phyloP scores from a whole-genome alignment of 2,329 filamentous ascomycete genomes.

The Paraphoma sp. region DNA sequence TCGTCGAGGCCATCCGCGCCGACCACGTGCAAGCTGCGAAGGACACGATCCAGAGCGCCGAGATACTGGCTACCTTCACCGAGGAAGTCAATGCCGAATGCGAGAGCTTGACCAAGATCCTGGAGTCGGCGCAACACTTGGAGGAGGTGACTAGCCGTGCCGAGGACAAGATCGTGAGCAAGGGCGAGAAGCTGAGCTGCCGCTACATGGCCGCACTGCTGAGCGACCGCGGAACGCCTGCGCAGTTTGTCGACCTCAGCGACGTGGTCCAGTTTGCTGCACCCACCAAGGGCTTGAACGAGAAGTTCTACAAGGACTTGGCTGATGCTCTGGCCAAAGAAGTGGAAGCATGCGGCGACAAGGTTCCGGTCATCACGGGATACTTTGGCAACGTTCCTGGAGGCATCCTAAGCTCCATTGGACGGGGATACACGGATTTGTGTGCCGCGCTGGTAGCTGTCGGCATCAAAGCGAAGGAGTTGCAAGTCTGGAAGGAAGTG shows the following conservation, averaged over 20 bases:
- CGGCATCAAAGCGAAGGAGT: slow-evolving; percentile 81
- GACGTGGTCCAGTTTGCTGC: slow-evolving; percentile 74
- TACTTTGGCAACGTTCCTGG: slow-evolving; percentile 95
- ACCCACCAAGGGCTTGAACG: slow-evolving; percentile 49
- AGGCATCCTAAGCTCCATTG: slow-evolving; percentile 88
- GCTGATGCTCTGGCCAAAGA: slow-evolving; percentile 50
- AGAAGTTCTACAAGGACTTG: slow-evolving; percentile 55
- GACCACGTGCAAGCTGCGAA: slow-evolving; percentile 81
- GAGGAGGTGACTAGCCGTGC: slow-evolving; percentile 59
- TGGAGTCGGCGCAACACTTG: slow-evolving; percentile 67
- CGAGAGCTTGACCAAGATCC: slow-evolving; percentile 76
- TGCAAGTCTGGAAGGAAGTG: slow-evolving; percentile 99
- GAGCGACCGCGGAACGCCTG: slow-evolving; percentile 79
- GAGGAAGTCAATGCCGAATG: slow-evolving; percentile 79
- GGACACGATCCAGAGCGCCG: slow-evolving; percentile 48
- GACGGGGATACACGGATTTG: slow-evolving; percentile 94
- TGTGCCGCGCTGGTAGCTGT: slow-evolving; percentile 93
- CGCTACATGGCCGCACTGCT: slow-evolving; percentile 86
- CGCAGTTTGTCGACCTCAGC: slow-evolving; percentile 88
- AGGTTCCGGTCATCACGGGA: slow-evolving; percentile 69
- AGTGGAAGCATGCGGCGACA: slow-evolving; percentile 52
- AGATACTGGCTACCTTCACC: slow-evolving; percentile 62
- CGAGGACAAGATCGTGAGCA: slow-evolving; percentile 81
- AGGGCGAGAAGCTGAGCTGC: slow-evolving; percentile 95
- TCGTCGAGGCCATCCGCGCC: slow-evolving; percentile 80